Conservation (phyloP, 208 protist genomes). For the Novymonas esmeraldas region DNA sequence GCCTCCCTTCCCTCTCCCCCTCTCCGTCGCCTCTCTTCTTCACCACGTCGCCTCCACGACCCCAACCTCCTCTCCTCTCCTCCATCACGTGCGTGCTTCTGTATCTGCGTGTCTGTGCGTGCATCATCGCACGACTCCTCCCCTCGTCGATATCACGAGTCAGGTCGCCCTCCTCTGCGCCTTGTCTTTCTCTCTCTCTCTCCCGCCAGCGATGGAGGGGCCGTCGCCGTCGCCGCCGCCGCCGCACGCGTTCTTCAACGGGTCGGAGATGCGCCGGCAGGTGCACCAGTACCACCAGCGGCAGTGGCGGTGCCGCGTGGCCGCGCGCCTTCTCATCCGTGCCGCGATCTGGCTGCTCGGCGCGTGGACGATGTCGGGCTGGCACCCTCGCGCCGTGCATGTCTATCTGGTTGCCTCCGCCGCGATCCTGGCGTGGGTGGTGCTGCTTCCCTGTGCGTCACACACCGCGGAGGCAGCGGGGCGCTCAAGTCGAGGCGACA, state of each 20-base stretch:
- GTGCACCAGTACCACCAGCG: conserved; percentile 9
- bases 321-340: conserved; percentile 26
- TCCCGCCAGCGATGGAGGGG: background rate
- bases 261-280: conserved; percentile 9
- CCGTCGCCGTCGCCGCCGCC: too few species aligned
- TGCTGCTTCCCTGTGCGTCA: background rate
- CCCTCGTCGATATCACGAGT: too few species aligned
- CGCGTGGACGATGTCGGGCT: conserved; percentile 30
- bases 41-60: too few species aligned
- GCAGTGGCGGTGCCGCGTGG: conserved; percentile 9
- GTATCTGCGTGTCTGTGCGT: background rate
- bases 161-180: background rate
- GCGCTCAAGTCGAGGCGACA: too few species aligned
- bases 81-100: background rate
- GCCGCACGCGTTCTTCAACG: background rate
- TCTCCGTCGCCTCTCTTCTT: too few species aligned
- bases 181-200: too few species aligned
- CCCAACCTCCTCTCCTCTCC: too few species aligned
- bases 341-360: conserved; percentile 41
- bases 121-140: too few species aligned
- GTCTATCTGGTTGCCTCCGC: conserved; percentile 41
- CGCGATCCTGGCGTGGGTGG: conserved; percentile 6
- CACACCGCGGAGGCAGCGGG: too few species aligned
- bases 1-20: too few species aligned
- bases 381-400: conserved; percentile 23